Evolutionary conservation across 2,329 filamentous ascomycete genomes (phyloP).

Genomic region (Phyllosticta paracitricarpa): DNA sequence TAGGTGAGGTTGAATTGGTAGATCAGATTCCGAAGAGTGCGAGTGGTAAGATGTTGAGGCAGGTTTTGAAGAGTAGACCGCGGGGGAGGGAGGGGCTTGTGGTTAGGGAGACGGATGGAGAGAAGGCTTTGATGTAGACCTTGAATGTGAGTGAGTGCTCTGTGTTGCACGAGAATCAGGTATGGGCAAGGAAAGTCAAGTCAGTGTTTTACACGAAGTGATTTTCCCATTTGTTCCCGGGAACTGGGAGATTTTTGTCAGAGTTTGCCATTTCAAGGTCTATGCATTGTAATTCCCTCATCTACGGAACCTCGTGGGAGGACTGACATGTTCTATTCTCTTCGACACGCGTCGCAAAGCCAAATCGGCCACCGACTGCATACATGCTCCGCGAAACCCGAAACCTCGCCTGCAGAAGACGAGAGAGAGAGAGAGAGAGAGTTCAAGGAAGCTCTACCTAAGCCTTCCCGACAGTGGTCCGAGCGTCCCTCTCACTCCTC

Average conservation of each 20-base stretch:
- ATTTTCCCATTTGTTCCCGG: too few relatives aligned
- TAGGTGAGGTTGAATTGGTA: conserved; percentile 37
- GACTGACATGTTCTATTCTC: background rate
- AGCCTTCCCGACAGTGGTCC: background rate
- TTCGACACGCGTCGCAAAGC: background rate
- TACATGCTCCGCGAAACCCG: too few relatives aligned
- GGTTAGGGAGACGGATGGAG: conserved; percentile 15
- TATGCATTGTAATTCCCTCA: background rate
- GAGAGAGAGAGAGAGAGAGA: too few relatives aligned
- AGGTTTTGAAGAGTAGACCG: conserved; percentile 34
- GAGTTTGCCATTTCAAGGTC: background rate
- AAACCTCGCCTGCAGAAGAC: too few relatives aligned
- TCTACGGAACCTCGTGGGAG: background rate
- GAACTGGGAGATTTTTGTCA: background rate
- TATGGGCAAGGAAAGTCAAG: too few relatives aligned
- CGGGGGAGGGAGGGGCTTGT: conserved; percentile 24
- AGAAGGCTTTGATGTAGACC: conserved; percentile 31
- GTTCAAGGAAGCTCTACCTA: background rate
- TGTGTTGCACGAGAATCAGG: background rate
- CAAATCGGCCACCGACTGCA: background rate
- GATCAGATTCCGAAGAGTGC: conserved; percentile 39
- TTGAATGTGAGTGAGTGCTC: background rate
- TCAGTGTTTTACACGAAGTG: too few relatives aligned
- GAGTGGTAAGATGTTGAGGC: conserved; percentile 38
- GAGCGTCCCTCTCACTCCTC: conserved; percentile 1